Evolutionary conservation across 2,329 filamentous ascomycete genomes (phyloP).

Genomic region (Orbilia javanica): DNA sequence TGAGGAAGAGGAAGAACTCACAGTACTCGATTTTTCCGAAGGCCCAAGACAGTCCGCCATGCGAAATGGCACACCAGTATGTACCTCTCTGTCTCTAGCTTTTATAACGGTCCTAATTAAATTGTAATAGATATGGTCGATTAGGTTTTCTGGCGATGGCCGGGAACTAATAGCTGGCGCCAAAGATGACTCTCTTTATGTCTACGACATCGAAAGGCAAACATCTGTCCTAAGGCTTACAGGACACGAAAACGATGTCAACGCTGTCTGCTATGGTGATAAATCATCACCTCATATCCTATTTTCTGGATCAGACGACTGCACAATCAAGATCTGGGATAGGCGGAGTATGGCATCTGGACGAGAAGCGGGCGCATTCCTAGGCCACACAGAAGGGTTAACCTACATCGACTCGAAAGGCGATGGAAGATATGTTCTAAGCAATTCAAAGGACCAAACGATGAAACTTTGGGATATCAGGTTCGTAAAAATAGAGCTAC

Average conservation of each 20-base stretch:
- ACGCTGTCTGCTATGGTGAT: constrained; percentile 96
- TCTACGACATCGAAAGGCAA: constrained; percentile 90
- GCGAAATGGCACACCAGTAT: constrained; percentile 66
- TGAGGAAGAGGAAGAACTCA: constrained; percentile 63
- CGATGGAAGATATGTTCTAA: constrained; percentile 84
- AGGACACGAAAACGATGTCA: constrained; percentile 89
- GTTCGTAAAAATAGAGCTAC: constrained; percentile 14
- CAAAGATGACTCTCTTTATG: constrained; percentile 80
- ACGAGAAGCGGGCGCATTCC: constrained; percentile 76
- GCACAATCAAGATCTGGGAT: constrained; percentile 96
- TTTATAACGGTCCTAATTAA: constrained; percentile 63
- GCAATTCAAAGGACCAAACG: constrained; percentile 94
- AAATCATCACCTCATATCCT: constrained; percentile 86
- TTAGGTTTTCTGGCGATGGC: constrained; percentile 92
- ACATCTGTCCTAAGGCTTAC: constrained; percentile 79
- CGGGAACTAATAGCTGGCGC: constrained; percentile 91
- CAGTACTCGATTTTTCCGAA: constrained; percentile 63
- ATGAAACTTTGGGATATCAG: constrained; percentile 91
- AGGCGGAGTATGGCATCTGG: constrained; percentile 89
- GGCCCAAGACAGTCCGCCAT: constrained; percentile 58
- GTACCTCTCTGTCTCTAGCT: constrained; percentile 43
- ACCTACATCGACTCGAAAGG: constrained; percentile 79
- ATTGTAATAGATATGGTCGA: constrained; percentile 78
- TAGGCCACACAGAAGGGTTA: constrained; percentile 76
- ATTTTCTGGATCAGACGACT: constrained; percentile 95